Conservation (phyloP, 331 rosid genomes). For the Telfairia occidentalis region DNA sequence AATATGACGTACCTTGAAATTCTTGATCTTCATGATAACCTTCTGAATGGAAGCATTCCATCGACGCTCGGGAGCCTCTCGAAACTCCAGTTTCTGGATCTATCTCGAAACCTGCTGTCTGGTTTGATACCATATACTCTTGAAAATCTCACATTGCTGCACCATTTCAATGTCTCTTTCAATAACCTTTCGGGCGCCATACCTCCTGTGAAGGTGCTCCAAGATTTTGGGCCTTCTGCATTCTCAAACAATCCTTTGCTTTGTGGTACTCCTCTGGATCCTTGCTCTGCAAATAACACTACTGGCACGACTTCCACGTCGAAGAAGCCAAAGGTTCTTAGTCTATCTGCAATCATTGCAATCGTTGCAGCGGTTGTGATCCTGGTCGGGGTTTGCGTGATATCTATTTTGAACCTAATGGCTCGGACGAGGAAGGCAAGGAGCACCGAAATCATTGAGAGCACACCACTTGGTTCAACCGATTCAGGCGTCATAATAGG, state of each 20-base stretch:
- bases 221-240: constrained; percentile 51
- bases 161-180: constrained; percentile 59
- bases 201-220: constrained; percentile 39
- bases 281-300: constrained; percentile 51
- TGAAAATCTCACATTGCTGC: constrained; percentile 41
- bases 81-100: constrained; percentile 52
- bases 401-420: constrained; percentile 60
- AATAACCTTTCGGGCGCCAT: constrained; percentile 75
- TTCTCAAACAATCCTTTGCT: constrained; percentile 71
- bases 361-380: constrained; percentile 90
- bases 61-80: constrained; percentile 51
- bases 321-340: constrained; percentile 46
- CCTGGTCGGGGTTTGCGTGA: constrained; percentile 77
- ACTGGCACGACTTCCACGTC: constrained; percentile 21
- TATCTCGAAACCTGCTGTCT: constrained; percentile 62
- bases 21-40: constrained; percentile 69
- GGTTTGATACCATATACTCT: constrained; percentile 67
- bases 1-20: constrained; percentile 59
- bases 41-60: constrained; percentile 70
- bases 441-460: constrained; percentile 56
- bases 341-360: constrained; percentile 69
- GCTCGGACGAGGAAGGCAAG: constrained; percentile 48
- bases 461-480: constrained; percentile 75
- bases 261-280: constrained; percentile 75
- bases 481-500: constrained; percentile 77